A percentile compares a stretch with the other conserved stretches of the same genome.
Evolutionary conservation across 2,329 filamentous ascomycete genomes (phyloP).

Genomic region (Coniochaeta sp.): DNA sequence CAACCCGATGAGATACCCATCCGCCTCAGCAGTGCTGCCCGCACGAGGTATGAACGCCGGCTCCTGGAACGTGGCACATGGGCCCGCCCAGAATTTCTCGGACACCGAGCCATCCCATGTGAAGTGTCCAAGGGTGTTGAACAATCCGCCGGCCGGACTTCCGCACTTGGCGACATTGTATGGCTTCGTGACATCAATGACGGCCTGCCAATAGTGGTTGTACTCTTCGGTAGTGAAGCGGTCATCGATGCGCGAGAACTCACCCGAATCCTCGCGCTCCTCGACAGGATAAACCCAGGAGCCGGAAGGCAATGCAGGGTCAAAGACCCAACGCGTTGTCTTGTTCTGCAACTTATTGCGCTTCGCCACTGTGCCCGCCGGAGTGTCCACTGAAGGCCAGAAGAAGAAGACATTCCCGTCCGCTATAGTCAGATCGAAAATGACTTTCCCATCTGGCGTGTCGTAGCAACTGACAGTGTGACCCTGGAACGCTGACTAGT

Average conservation of each 20-base stretch:
- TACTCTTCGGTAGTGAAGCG: slow-evolving; percentile 32
- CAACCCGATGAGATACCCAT: slow-evolving; percentile 38
- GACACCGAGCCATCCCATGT: slow-evolving; percentile 21
- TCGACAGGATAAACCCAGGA: slow-evolving; percentile 25
- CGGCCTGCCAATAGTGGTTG: slow-evolving; percentile 35
- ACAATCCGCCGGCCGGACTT: slow-evolving; percentile 28
- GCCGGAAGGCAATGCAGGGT: slow-evolving; percentile 21
- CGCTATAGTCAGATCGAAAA: slow-evolving; percentile 32
- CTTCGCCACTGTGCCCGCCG: slow-evolving; percentile 9
- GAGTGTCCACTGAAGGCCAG: slow-evolving; percentile 26
- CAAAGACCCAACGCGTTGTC: slow-evolving; percentile 28
- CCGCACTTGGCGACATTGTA: slow-evolving; percentile 34
- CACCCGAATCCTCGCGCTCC: slow-evolving; percentile 14
- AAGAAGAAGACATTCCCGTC: slow-evolving; percentile 35
- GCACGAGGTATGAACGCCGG: slow-evolving; percentile 39
- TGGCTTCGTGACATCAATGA: slow-evolving; percentile 23
- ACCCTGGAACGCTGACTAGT: slow-evolving; percentile 34
- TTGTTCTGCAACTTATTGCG: slow-evolving; percentile 24
- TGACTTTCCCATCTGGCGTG: slow-evolving; percentile 33
- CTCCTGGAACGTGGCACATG: slow-evolving; percentile 38
- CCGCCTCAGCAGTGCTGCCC: slow-evolving; percentile 28
- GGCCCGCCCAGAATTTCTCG: slow-evolving; percentile 30
- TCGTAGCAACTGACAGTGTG: slow-evolving; percentile 39
- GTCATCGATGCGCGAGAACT: slow-evolving; percentile 39
- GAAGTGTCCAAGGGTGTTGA: slow-evolving; percentile 34